Evolutionary conservation across 2,329 filamentous ascomycete genomes (phyloP).

Genomic region (Proliferodiscus dingleyae): DNA sequence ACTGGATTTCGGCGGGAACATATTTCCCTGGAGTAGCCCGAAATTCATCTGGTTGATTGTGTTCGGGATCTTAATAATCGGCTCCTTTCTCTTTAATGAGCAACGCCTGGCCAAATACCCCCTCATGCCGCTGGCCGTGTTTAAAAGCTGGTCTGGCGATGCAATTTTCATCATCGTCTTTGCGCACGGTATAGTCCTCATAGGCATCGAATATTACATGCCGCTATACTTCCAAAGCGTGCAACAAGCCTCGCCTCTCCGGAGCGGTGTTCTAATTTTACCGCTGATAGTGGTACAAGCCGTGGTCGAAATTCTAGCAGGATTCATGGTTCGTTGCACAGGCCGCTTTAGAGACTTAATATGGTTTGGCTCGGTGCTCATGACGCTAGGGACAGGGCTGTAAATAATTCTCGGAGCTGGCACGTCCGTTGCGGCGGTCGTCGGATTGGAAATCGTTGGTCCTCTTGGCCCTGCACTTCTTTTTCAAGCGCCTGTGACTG

Average conservation of each 20-base stretch:
- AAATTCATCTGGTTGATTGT: conserved; percentile 73
- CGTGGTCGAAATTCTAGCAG: conserved; percentile 43
- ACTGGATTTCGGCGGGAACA: conserved; percentile 73
- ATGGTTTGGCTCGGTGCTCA: conserved; percentile 37
- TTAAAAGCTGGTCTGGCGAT: conserved; percentile 60
- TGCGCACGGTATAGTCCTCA: conserved; percentile 55
- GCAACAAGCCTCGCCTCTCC: conserved; percentile 60
- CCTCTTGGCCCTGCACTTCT: conserved; percentile 48
- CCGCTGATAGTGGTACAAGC: conserved; percentile 58
- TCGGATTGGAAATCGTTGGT: conserved; percentile 45
- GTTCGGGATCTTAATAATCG: conserved; percentile 59
- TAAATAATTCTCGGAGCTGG: conserved; percentile 38
- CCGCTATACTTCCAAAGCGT: conserved; percentile 77
- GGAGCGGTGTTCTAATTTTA: conserved; percentile 70
- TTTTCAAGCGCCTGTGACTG: conserved; percentile 51
- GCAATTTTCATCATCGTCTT: conserved; percentile 63
- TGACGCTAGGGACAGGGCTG: conserved; percentile 43
- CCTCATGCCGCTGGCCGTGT: conserved; percentile 69
- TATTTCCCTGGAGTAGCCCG: conserved; percentile 64
- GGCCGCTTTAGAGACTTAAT: conserved; percentile 44
- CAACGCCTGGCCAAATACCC: conserved; percentile 67
- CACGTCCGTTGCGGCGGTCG: conserved; percentile 36
- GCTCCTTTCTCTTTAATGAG: conserved; percentile 62
- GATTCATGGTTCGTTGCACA: conserved; percentile 45
- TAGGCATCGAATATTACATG: conserved; percentile 45